Conservation (phyloP, 1,139 yeast genomes). For the Blastobotrys arbuscula region DNA sequence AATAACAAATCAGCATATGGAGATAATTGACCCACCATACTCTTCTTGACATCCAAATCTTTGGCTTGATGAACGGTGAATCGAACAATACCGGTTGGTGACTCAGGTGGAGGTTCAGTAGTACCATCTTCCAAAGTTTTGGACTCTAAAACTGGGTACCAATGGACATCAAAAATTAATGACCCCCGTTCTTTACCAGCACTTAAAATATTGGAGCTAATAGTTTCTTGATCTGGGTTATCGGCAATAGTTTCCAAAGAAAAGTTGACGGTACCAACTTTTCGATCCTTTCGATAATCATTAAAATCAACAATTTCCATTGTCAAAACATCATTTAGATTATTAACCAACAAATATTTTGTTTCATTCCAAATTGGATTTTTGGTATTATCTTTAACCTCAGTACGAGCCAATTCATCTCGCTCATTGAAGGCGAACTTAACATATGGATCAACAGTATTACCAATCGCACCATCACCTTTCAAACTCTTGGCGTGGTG, state of each 20-base stretch:
- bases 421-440: slow-evolving; percentile 45
- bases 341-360: slow-evolving; percentile 59
- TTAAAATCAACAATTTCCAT: slow-evolving; percentile 68
- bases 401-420: slow-evolving; percentile 58
- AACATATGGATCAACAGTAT: slow-evolving; percentile 85
- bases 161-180: slow-evolving; percentile 61
- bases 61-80: slow-evolving; percentile 67
- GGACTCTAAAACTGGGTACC: slow-evolving; percentile 76
- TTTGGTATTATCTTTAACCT: slow-evolving; percentile 56
- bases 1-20: slow-evolving; percentile 66
- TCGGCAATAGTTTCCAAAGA: slow-evolving; percentile 63
- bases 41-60: slow-evolving; percentile 56
- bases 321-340: slow-evolving; percentile 74
- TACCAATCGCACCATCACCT: slow-evolving; percentile 62
- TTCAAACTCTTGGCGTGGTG: slow-evolving; percentile 63
- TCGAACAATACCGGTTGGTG: slow-evolving; percentile 85
- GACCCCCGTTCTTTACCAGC: slow-evolving; percentile 78
- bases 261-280: slow-evolving; percentile 69
- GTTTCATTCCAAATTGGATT: slow-evolving; percentile 84
- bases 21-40: slow-evolving; percentile 64
- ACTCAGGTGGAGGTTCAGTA: slow-evolving; percentile 79
- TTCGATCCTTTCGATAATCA: slow-evolving; percentile 73
- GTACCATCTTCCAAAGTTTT: slow-evolving; percentile 79
- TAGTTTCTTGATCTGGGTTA: slow-evolving; percentile 46
- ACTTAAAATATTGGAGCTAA: slow-evolving; percentile 56